A percentile compares a stretch with the other conserved stretches of the same genome.
Conservation (phyloP, 2,329 filamentous ascomycete genomes). For the Hortaea werneckii region DNA sequence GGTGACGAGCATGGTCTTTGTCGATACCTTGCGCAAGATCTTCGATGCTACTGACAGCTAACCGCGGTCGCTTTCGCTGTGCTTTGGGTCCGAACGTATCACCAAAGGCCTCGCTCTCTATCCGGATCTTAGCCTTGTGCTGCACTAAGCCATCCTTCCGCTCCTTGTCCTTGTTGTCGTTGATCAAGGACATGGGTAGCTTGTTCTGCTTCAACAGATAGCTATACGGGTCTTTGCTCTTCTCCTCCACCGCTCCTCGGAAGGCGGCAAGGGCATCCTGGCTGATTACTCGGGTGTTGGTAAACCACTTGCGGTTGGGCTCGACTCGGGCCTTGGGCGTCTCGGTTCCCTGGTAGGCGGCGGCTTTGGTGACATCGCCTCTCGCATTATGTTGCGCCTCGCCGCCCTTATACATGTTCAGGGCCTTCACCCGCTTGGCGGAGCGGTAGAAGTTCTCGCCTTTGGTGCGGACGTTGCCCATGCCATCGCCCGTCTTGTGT, state of each 20-base stretch:
- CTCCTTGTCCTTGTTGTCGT: conserved; percentile 56
- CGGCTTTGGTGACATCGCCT: conserved; percentile 77
- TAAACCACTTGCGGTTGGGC: conserved; percentile 97
- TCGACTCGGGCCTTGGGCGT: conserved; percentile 77
- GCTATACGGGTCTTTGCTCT: conserved; percentile 80
- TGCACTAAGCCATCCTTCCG: conserved; percentile 73
- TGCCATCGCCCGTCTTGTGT: conserved; percentile 75
- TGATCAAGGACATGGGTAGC: conserved; percentile 87
- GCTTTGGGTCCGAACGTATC: conserved; percentile 91
- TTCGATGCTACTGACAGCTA: conserved; percentile 69
- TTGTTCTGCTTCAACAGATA: conserved; percentile 97
- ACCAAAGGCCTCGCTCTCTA: conserved; percentile 78
- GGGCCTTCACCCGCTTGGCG: conserved; percentile 78
- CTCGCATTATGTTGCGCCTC: conserved; percentile 70
- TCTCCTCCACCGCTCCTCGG: conserved; percentile 82
- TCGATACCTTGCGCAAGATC: conserved; percentile 73
- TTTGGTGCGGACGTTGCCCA: conserved; percentile 85
- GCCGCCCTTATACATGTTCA: conserved; percentile 87
- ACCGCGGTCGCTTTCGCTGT: conserved; percentile 84
- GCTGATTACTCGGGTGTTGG: conserved; percentile 80
- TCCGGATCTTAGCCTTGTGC: conserved; percentile 86
- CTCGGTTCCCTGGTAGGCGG: conserved; percentile 73
- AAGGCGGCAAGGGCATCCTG: conserved; percentile 82
- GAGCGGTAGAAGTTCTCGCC: conserved; percentile 93
- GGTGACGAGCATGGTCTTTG: conserved; percentile 71